Conservation (phyloP, 2,329 filamentous ascomycete species). For the Teratosphaeriaceae sp. region DNA sequence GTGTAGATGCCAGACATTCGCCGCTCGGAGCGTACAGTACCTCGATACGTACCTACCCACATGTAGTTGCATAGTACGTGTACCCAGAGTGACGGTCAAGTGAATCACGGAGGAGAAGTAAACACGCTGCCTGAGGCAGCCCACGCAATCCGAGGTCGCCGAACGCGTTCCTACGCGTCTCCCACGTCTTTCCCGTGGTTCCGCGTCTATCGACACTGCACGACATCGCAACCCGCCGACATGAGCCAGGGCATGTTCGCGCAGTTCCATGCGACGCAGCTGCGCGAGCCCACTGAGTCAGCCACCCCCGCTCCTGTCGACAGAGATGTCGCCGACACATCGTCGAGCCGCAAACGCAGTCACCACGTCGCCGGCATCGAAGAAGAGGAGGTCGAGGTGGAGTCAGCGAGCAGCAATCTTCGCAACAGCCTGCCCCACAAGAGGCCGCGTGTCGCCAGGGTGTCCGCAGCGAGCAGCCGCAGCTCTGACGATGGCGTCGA, state of each 20-base stretch:
- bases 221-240: neutral
- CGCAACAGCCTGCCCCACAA: constrained; percentile 19
- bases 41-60: too few species aligned
- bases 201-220: neutral
- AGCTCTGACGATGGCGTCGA: constrained; percentile 26
- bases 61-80: too few species aligned
- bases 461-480: constrained; percentile 24
- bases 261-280: constrained; percentile 2
- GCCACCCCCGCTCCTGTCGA: neutral
- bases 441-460: too few species aligned
- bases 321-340: constrained; percentile 20
- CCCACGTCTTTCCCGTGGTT: neutral
- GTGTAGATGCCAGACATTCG: too few species aligned
- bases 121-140: too few species aligned
- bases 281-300: neutral
- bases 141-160: too few species aligned
- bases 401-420: constrained; percentile 24
- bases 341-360: constrained; percentile 18
- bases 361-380: constrained; percentile 17
- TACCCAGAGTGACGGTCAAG: too few species aligned
- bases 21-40: too few species aligned
- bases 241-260: constrained; percentile 7
- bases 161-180: neutral
- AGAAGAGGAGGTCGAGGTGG: constrained; percentile 19
- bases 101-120: too few species aligned